Base-by-base conservation (phyloP, 2,329 filamentous ascomycete genomes). In the Gaeumannomyces sp. region DNA sequence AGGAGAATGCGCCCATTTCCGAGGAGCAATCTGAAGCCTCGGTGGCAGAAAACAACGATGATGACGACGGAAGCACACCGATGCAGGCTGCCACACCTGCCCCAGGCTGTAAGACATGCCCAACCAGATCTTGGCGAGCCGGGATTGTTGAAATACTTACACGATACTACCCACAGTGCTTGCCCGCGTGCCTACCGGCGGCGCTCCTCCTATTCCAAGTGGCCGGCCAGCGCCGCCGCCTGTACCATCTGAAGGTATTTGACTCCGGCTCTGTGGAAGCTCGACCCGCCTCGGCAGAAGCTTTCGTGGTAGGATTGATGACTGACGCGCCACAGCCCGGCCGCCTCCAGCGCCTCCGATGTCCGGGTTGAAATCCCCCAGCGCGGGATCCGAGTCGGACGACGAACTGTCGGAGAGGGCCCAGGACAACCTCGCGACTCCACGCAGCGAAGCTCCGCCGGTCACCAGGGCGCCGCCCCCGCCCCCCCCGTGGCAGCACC, bases 311-410 rank as follows among this genome's bases (percentile, higher is more conserved):
- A 35, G 4, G 11, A 10, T 35, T 25, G 22, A 10, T 35, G 11
- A 29, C 57, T 31, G 29, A 53, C 45, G 8, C 45, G 19, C 22
- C 22, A 33, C 70, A 92, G 89, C 85, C 70, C 89, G 89, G 61
- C 86, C 89, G 60, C 79, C 82, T 1, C 85, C 85, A 61, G 79
- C 80, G 45, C 80, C 80, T 57, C 80, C 84, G 35, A 45, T 69
- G 56, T 78, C 82, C 50, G 79, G 80, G 59, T 73, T 85, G 22
- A 80, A 83, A 61, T 91, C 91, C 57, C 88, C 87, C 60, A 92
- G 88, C 65, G 84, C 89, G 67, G 93, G 92, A 35, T 96, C 92
- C 1, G 91, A 90, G 73, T 95, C 93, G 59, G 93, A 96, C 70
- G 93, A 97, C 74, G 94, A 97, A 75, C 79, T 93, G 71, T 92